Percentiles rank a stretch among this genome's conserved stretches.
Evolutionary conservation across 495 filamentous ascomycete species (phyloP).

Genomic region (Arthonia radiata): DNA sequence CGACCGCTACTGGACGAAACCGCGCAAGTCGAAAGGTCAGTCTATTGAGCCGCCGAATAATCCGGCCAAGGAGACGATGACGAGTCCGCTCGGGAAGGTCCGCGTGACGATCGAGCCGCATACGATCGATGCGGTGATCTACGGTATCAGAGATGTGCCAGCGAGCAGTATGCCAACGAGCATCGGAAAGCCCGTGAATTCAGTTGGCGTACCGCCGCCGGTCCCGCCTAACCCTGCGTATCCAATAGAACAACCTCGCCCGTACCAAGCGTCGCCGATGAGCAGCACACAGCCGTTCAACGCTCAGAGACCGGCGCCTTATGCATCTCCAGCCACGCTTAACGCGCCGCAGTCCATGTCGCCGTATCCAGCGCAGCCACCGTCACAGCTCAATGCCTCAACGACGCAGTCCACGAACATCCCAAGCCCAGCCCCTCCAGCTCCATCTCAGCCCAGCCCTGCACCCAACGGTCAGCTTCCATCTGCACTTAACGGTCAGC

Average conservation of each 20-base stretch:
- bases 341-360: background rate
- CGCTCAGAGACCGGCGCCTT: slow-evolving; percentile 1
- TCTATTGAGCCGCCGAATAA: slow-evolving; percentile 47
- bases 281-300: too few relatives aligned
- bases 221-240: slow-evolving; percentile 8
- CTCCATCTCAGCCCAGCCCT: slow-evolving; percentile 1
- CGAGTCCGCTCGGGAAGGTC: slow-evolving; percentile 52
- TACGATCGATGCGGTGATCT: slow-evolving; percentile 68
- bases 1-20: slow-evolving; percentile 84
- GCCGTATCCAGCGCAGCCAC: slow-evolving; percentile 2
- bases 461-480: too few relatives aligned
- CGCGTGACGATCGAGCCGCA: slow-evolving; percentile 78
- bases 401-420: slow-evolving; percentile 3
- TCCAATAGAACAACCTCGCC: slow-evolving; percentile 3
- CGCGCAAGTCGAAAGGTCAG: slow-evolving; percentile 53
- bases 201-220: too few relatives aligned
- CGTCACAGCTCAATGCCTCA: background rate
- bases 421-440: background rate
- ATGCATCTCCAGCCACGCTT: background rate
- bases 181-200: too few relatives aligned
- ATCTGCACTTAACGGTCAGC: too few relatives aligned
- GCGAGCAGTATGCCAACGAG: too few relatives aligned
- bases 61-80: slow-evolving; percentile 69
- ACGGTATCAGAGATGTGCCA: slow-evolving; percentile 70
- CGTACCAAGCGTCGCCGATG: slow-evolving; percentile 7